Percentiles rank a stretch among this genome's conserved stretches.
These are phyloP conservation scores for Penicillium palitans DNA, from an alignment of 2,329 filamentous ascomycete genomes.

Conservation along the genomic window DNA sequence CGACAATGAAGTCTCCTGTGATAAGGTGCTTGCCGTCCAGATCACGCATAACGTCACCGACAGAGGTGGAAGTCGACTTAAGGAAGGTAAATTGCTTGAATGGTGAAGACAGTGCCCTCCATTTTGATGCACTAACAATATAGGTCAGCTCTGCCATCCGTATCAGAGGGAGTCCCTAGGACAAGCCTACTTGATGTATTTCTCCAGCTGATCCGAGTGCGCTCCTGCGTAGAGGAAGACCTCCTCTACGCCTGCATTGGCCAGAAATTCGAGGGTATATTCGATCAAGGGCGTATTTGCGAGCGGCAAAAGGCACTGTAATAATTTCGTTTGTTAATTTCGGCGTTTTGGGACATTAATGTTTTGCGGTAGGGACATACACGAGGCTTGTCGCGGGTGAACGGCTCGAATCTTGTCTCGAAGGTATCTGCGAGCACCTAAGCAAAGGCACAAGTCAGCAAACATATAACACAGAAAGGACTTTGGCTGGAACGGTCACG, in stretches of 20 bases:
- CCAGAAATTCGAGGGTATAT: constrained; percentile 94
- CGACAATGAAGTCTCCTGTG: constrained; percentile 84
- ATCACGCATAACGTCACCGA: constrained; percentile 93
- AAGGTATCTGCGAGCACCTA: constrained; percentile 92
- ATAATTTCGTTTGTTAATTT: constrained; percentile 2
- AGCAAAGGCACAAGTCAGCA: constrained; percentile 14
- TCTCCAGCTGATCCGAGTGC: constrained; percentile 82
- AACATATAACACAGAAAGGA: neutral
- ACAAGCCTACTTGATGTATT: constrained; percentile 66
- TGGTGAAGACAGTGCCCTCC: constrained; percentile 69
- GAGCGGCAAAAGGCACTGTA: constrained; percentile 83
- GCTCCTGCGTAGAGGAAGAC: constrained; percentile 90
- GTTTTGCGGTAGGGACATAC: constrained; percentile 51
- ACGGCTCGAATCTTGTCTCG: constrained; percentile 85
- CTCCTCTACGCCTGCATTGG: constrained; percentile 91
- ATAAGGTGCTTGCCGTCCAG: constrained; percentile 84
- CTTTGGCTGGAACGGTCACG: neutral
- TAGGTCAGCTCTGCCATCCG: constrained; percentile 15
- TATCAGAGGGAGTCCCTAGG: neutral
- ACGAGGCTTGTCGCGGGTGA: constrained; percentile 83
- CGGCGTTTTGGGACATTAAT: neutral
- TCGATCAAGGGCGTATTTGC: constrained; percentile 95
- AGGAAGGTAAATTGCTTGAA: constrained; percentile 83
- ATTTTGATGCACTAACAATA: constrained; percentile 64
- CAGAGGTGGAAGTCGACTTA: constrained; percentile 79